A percentile compares a stretch with the other conserved stretches of the same genome.
Conservation (phyloP, 2,329 filamentous ascomycete genomes). For the Aotearoamyces nothofagi region DNA sequence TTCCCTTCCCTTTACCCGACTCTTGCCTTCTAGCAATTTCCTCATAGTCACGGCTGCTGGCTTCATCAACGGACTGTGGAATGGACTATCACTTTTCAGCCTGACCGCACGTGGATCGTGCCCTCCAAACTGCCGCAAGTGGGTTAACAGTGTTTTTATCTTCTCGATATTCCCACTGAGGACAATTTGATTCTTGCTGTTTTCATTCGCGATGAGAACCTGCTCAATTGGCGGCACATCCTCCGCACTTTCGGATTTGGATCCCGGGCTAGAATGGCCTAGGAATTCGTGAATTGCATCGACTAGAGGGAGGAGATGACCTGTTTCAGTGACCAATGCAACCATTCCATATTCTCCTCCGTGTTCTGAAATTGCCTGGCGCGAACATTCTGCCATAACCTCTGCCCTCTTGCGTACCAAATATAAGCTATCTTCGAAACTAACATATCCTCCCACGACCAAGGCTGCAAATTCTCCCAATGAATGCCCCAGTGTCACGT, state of each 20-base stretch:
- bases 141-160: constrained; percentile 68
- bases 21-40: constrained; percentile 45
- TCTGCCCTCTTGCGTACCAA: constrained; percentile 67
- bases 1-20: constrained; percentile 34
- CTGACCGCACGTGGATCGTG: constrained; percentile 82
- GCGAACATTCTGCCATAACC: constrained; percentile 67
- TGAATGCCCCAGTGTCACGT: constrained; percentile 79
- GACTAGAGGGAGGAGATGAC: constrained; percentile 55
- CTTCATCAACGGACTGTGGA: constrained; percentile 84
- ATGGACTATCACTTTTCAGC: constrained; percentile 76
- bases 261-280: constrained; percentile 47
- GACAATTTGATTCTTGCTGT: constrained; percentile 93
- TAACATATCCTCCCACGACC: constrained; percentile 68
- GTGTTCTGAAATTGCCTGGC: constrained; percentile 44
- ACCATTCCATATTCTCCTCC: constrained; percentile 90
- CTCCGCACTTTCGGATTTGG: constrained; percentile 51
- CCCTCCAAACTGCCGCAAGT: constrained; percentile 77
- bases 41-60: constrained; percentile 67
- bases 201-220: constrained; percentile 85
- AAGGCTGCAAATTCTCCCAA: constrained; percentile 88
- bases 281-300: constrained; percentile 67
- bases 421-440: constrained; percentile 61
- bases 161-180: constrained; percentile 73
- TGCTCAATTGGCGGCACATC: constrained; percentile 66
- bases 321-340: constrained; percentile 74